Conservation (phyloP, 495 filamentous ascomycete genomes). For the Penicillium mononematosum region DNA sequence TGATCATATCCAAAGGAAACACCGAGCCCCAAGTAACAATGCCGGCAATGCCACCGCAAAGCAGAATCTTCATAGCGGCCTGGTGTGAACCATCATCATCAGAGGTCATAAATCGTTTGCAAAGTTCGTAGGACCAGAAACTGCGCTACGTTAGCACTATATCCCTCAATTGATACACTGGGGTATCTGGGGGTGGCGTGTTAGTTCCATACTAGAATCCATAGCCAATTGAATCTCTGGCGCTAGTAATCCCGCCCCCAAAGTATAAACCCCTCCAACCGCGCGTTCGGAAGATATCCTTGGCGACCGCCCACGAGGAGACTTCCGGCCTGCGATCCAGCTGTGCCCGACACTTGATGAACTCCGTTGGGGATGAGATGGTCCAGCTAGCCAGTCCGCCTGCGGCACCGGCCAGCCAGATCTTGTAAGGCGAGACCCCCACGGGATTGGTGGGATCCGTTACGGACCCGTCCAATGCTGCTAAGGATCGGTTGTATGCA, state of each 20-base stretch:
- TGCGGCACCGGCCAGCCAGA: conserved; percentile 72
- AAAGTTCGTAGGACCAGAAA: conserved; percentile 84
- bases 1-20: conserved; percentile 86
- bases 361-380: conserved; percentile 79
- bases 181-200: conserved; percentile 14
- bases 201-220: conserved; percentile 71
- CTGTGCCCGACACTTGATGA: conserved; percentile 84
- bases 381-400: conserved; percentile 80
- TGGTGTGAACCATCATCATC: conserved; percentile 40
- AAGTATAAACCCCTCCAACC: conserved; percentile 72
- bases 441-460: conserved; percentile 41
- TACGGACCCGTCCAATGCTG: conserved; percentile 49
- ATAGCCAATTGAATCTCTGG: conserved; percentile 82
- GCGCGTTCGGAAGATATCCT: conserved; percentile 55
- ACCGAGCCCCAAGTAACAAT: conserved; percentile 82
- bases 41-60: conserved; percentile 84
- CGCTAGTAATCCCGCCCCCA: conserved; percentile 73
- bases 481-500: conserved; percentile 75
- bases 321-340: conserved; percentile 42
- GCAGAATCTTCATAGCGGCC: conserved; percentile 61
- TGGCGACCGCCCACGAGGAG: conserved; percentile 60
- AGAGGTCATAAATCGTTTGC: conserved; percentile 52
- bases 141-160: conserved; percentile 32
- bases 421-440: conserved; percentile 41
- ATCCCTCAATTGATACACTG: conserved; percentile 12